Conservation (phyloP, 495 filamentous ascomycete genomes). For the Chaetomium tenue region DNA sequence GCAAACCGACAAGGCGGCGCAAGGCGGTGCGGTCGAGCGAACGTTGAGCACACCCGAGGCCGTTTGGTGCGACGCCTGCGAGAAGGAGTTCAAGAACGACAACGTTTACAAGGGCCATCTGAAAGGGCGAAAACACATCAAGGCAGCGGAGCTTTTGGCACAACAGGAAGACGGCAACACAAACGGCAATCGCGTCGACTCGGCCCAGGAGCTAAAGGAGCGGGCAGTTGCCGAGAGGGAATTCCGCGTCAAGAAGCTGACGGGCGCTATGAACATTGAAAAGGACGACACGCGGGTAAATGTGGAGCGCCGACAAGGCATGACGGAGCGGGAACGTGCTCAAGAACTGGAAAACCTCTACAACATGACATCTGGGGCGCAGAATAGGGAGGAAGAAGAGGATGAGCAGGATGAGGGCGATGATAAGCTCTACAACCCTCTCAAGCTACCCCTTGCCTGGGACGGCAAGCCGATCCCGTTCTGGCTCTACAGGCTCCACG, state of each 20-base stretch:
- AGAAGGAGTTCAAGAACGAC: slow-evolving; percentile 91
- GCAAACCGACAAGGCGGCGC: slow-evolving; percentile 58
- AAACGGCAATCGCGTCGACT: slow-evolving; percentile 33
- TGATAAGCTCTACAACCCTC: slow-evolving; percentile 91
- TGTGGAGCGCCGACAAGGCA: slow-evolving; percentile 88
- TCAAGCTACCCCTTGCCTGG: slow-evolving; percentile 94
- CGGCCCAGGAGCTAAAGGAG: slow-evolving; percentile 69
- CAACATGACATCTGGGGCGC: slow-evolving; percentile 49
- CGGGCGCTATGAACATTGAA: slow-evolving; percentile 71
- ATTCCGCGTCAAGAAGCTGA: slow-evolving; percentile 72
- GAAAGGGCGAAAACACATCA: slow-evolving; percentile 86
- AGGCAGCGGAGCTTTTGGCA: slow-evolving; percentile 63
- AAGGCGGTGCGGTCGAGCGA: slow-evolving; percentile 32
- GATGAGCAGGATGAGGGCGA: slow-evolving; percentile 60
- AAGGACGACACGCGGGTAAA: slow-evolving; percentile 85
- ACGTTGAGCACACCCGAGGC: slow-evolving; percentile 64
- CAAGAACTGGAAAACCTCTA: slow-evolving; percentile 87
- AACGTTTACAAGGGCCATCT: slow-evolving; percentile 91
- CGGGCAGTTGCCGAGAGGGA: slow-evolving; percentile 88
- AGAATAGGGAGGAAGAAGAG: slow-evolving; percentile 42
- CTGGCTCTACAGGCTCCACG: slow-evolving; percentile 97
- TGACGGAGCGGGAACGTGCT: slow-evolving; percentile 92
- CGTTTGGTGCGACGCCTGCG: slow-evolving; percentile 84
- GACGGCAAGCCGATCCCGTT: slow-evolving; percentile 98
- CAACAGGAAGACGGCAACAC: slow-evolving; percentile 36